Conservation (phyloP, 441 rosid genomes). For the Populus tomentosa region DNA sequence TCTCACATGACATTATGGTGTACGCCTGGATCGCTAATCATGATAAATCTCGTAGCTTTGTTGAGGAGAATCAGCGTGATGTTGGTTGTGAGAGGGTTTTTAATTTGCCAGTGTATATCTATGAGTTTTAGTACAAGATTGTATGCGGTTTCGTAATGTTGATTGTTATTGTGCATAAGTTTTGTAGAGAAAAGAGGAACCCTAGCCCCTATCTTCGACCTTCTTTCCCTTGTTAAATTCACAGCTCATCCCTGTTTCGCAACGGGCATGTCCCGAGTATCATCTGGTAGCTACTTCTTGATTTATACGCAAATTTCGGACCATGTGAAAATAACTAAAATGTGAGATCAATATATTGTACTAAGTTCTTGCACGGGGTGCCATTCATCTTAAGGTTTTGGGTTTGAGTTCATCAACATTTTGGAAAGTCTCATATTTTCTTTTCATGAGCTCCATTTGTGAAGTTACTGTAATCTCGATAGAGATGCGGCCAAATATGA, state of each 20-base stretch:
- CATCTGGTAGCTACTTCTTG: not conserved
- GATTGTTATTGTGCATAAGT: not conserved
- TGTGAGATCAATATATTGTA: not conserved
- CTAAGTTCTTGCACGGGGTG: not conserved
- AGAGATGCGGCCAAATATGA: not conserved
- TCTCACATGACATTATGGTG: not conserved
- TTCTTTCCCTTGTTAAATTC: not conserved
- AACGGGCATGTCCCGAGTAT: not conserved
- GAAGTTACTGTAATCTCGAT: not conserved
- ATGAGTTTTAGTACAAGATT: not conserved
- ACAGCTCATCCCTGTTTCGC: not conserved
- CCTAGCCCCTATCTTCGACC: not conserved
- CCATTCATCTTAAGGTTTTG: not conserved
- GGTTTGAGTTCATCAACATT: not conserved
- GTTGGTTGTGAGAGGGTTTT: not conserved
- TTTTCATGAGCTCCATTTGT: not conserved
- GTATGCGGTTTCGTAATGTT: not conserved
- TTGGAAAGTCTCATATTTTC: not conserved
- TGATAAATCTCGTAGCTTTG: constrained; percentile 11
- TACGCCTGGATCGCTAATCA: not conserved
- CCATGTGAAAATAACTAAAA: not conserved
- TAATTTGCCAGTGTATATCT: constrained; percentile 12
- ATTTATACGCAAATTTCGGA: no score
- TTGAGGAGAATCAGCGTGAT: not conserved
- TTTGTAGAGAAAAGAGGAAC: not conserved